Percentiles rank a stretch among this genome's conserved stretches.
Conservation (phyloP, 2,329 filamentous ascomycete species). For the Colletotrichum viniferum region DNA sequence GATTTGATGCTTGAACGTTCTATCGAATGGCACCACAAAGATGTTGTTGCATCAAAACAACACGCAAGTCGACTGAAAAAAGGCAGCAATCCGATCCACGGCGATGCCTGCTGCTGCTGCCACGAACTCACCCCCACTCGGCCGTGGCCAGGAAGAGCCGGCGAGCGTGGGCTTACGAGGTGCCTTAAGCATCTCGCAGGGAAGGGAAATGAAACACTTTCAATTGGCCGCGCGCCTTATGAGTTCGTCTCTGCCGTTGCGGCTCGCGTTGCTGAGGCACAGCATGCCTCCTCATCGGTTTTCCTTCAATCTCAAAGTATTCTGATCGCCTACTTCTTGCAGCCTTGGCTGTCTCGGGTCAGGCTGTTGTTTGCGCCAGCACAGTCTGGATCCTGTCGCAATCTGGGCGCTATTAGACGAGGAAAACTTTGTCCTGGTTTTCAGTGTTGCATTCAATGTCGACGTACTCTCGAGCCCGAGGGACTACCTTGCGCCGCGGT, state of each 20-base stretch:
- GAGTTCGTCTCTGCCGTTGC: background rate
- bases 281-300: background rate
- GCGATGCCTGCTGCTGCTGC: background rate
- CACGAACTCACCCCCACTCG: background rate
- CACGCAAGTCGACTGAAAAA: background rate
- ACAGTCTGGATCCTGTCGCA: background rate
- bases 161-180: background rate
- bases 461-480: background rate
- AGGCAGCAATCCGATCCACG: background rate
- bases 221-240: background rate
- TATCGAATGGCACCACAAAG: background rate
- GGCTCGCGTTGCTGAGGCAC: background rate
- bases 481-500: background rate
- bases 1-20: background rate
- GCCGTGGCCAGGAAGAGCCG: background rate
- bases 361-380: background rate
- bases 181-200: background rate
- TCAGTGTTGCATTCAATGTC: background rate
- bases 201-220: background rate
- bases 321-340: slow-evolving; percentile 11
- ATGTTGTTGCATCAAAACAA: background rate
- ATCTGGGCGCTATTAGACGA: background rate
- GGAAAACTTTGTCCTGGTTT: background rate
- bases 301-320: background rate
- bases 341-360: slow-evolving; percentile 16